These are phyloP conservation scores for Barnettozyma sp. DNA, from an alignment of 805 yeast genomes.

Conservation along the genomic window DNA sequence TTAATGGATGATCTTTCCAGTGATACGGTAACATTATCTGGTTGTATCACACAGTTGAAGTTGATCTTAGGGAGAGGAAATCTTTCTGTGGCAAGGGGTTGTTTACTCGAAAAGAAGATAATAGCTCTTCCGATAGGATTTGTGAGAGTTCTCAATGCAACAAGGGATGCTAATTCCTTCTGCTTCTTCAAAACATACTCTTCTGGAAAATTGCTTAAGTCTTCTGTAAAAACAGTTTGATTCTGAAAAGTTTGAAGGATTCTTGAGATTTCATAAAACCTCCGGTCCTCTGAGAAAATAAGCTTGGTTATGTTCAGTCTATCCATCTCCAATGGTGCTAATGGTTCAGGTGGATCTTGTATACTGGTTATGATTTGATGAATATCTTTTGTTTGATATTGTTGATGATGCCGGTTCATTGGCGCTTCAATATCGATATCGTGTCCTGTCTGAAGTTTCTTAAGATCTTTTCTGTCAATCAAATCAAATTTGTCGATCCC, in stretches of 20 bases:
- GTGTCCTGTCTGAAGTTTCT: conserved; percentile 19
- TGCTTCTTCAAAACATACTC: conserved; percentile 50
- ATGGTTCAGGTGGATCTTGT: conserved; percentile 38
- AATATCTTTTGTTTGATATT: conserved; percentile 32
- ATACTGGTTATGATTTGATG: conserved; percentile 34
- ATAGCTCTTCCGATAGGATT: conserved; percentile 78
- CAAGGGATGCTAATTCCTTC: conserved; percentile 50
- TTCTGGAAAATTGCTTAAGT: conserved; percentile 36
- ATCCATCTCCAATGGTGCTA: conserved; percentile 64
- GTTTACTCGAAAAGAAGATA: conserved; percentile 55
- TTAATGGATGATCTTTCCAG: conserved; percentile 48
- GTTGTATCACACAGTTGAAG: conserved; percentile 56
- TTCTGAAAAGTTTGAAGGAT: conserved; percentile 63
- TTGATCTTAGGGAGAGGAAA: conserved; percentile 74
- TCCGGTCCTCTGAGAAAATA: conserved; percentile 69
- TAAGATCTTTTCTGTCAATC: conserved; percentile 63
- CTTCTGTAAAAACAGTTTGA: conserved; percentile 40
- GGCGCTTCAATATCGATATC: background rate
- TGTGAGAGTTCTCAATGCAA: conserved; percentile 66
- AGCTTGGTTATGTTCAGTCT: conserved; percentile 59
- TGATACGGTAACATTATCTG: conserved; percentile 58
- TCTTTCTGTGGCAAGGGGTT: conserved; percentile 79
- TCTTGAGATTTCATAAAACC: conserved; percentile 71
- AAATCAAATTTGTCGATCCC: conserved; percentile 40
- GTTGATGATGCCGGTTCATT: conserved; percentile 7